Evolutionary conservation across 331 rosid species (phyloP).

Genomic region (Stylosanthes scabra): DNA sequence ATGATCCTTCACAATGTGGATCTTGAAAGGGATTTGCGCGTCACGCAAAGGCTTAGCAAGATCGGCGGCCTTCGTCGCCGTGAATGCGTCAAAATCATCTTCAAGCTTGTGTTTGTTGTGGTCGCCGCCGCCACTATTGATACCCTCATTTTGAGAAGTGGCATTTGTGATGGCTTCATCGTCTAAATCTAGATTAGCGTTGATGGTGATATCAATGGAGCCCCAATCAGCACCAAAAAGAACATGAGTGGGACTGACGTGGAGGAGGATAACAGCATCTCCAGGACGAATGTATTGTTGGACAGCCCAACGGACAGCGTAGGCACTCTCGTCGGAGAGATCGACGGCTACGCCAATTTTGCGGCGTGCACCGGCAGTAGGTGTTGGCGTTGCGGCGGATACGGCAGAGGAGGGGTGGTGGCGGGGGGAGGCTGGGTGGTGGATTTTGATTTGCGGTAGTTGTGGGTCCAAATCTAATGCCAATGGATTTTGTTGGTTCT

Average conservation of each 20-base stretch:
- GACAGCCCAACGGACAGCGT: slow-evolving; percentile 97
- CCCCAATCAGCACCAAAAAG: slow-evolving; percentile 99
- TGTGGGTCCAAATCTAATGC: slow-evolving; percentile 76
- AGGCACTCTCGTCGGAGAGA: slow-evolving; percentile 95
- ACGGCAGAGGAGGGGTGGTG: slow-evolving; percentile 41
- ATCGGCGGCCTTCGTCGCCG: slow-evolving; percentile 79
- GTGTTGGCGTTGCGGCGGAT: slow-evolving; percentile 72
- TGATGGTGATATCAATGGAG: slow-evolving; percentile 76
- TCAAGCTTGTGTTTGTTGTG: slow-evolving; percentile 58
- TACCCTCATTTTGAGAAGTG: not conserved
- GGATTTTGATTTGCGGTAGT: slow-evolving; percentile 85
- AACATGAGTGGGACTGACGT: slow-evolving; percentile 93
- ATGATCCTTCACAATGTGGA: slow-evolving; percentile 96
- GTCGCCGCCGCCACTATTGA: not conserved
- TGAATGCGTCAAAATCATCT: slow-evolving; percentile 82
- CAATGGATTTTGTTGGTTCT: slow-evolving; percentile 47
- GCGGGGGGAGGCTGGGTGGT: slow-evolving; percentile 90
- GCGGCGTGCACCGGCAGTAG: slow-evolving; percentile 97
- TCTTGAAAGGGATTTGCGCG: slow-evolving; percentile 94
- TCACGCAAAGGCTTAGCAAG: slow-evolving; percentile 72
- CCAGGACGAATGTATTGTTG: slow-evolving; percentile 94
- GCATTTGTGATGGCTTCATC: slow-evolving; percentile 37
- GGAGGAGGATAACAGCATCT: slow-evolving; percentile 96
- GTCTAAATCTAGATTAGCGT: slow-evolving; percentile 51
- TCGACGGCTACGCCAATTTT: slow-evolving; percentile 94